Base-by-base conservation (phyloP, 257 asterid species). In the Galeopsis tetrahit region DNA sequence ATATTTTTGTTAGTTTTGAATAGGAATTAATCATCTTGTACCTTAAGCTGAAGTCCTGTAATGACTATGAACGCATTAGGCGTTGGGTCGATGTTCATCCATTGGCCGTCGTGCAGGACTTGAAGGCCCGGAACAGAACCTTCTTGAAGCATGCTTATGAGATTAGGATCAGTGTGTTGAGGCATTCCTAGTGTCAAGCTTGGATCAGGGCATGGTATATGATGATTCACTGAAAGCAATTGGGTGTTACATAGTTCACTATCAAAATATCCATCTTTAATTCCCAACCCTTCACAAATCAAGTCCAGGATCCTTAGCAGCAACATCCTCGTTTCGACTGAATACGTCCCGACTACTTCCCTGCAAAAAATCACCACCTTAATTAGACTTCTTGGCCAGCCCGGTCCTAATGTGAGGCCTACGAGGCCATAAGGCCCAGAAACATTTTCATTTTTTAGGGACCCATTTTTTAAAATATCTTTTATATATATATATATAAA, bases 171-270 rank as follows among this genome's bases (percentile, higher is more conserved):
- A 7, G 74, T 13, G 62, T 92, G 98, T 51, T 72, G 79, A 1
- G 86, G 85, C 83, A 90, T 69, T 58, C 96, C 98, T 14, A 90
- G 63, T 0, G 96, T 88, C 43, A 87, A 60, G 38, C 84, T 83
- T 2, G 98, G 98, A 56, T 92, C 76, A 0, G 97, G 93, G 70
- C 98, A 90, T 43, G 93, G 87, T 4, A 88, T 87, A 28, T 92
- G 90, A 69, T 88, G 78, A 80, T 90, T 92, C 34, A 83, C 87
- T 1, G 91, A 85, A 40, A 88, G 1, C 7, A 81, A 10, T 3
- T 85, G 88, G 35, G 28, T 84, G 63, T 79, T 67, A 51, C 87
- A 86, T 1, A 88, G 2, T 31, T 72, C 88, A 6, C 74, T 60
- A 0, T 79, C 78, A 15, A 92, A 86, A 53, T 84, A 83, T 43